A percentile compares a stretch with the other conserved stretches of the same genome.
Conservation (phyloP, 2,329 filamentous ascomycete genomes). For the Plectosphaerella cucumerina region DNA sequence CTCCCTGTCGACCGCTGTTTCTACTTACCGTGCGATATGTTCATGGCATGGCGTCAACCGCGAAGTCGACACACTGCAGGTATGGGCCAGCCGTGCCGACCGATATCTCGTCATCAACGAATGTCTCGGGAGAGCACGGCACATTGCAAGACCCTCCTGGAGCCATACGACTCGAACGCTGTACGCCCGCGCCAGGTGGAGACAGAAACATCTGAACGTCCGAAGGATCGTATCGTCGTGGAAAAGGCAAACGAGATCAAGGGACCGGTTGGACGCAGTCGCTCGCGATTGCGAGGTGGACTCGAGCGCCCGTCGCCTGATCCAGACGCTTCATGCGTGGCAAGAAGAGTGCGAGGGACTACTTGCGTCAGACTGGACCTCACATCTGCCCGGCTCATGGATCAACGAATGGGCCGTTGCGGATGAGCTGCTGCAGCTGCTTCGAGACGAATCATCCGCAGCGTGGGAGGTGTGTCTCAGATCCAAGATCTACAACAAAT, state of each 20-base stretch:
- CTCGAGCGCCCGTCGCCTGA: background rate
- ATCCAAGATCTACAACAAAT: slow-evolving; percentile 11
- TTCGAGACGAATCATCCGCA: background rate
- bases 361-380: slow-evolving; percentile 1
- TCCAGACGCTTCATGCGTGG: slow-evolving; percentile 5
- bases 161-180: background rate
- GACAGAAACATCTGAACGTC: background rate
- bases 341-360: slow-evolving; percentile 4
- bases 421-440: background rate
- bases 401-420: slow-evolving; percentile 11
- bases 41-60: too few relatives aligned
- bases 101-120: background rate
- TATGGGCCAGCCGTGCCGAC: background rate
- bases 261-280: background rate
- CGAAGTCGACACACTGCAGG: too few relatives aligned
- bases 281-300: background rate
- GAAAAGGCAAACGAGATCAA: background rate
- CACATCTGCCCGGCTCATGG: slow-evolving; percentile 8
- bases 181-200: background rate
- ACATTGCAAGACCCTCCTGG: background rate
- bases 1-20: too few relatives aligned
- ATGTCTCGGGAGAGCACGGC: background rate
- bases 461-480: slow-evolving; percentile 6
- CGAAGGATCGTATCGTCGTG: background rate
- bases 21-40: too few relatives aligned